Conservation (phyloP, 345 rosid species). For the Viola odorata region DNA sequence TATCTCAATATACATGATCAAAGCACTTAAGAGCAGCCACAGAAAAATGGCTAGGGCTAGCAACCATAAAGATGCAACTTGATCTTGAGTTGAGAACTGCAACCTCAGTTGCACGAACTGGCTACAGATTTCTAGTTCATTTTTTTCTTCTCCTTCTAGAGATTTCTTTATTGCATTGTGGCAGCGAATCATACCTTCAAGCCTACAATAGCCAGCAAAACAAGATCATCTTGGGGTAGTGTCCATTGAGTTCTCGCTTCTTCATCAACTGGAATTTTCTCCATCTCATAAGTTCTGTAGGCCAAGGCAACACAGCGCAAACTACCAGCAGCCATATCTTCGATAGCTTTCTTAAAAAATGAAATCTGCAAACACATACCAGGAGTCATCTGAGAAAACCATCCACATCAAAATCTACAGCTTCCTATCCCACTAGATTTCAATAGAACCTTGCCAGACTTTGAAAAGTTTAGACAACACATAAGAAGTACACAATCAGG, state of each 20-base stretch:
- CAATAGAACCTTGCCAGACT: too few species aligned
- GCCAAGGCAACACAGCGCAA: slow-evolving; percentile 97
- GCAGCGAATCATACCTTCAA: slow-evolving; percentile 54
- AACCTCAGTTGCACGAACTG: too few species aligned
- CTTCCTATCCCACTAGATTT: too few species aligned
- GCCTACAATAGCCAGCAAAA: slow-evolving; percentile 87
- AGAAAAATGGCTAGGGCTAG: too few species aligned
- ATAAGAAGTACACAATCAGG: background rate
- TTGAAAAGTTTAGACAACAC: background rate
- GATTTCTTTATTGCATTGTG: background rate
- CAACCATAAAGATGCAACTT: too few species aligned
- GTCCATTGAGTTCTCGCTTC: slow-evolving; percentile 49
- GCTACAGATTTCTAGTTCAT: too few species aligned
- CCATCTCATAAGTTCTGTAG: slow-evolving; percentile 54
- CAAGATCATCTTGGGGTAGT: slow-evolving; percentile 82
- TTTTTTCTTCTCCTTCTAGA: too few species aligned
- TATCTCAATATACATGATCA: too few species aligned
- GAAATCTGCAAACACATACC: slow-evolving; percentile 33
- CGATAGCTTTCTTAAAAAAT: slow-evolving; percentile 63
- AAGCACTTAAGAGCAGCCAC: too few species aligned
- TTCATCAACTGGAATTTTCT: slow-evolving; percentile 55
- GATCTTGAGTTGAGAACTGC: too few species aligned
- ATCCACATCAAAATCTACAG: too few species aligned
- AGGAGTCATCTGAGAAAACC: too few species aligned
- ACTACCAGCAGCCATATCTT: slow-evolving; percentile 85